phyloP scores from a whole-genome alignment of 495 filamentous ascomycete species.

The Aspergillus steynii region DNA sequence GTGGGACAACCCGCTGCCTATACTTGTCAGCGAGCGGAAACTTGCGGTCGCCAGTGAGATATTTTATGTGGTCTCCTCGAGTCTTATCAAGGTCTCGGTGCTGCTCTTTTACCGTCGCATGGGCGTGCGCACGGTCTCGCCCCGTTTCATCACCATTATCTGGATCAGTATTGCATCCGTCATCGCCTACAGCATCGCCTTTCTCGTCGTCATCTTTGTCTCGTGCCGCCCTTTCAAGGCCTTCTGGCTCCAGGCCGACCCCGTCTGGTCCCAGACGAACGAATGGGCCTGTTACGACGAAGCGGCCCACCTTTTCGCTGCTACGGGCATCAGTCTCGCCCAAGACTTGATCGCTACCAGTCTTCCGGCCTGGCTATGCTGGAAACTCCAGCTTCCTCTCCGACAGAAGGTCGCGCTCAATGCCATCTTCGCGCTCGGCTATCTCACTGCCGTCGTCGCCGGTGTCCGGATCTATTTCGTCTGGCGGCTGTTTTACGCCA shows the following conservation, averaged over 20 bases:
- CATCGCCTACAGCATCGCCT: conserved; percentile 10
- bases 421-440: conserved; percentile 7
- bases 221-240: conserved; percentile 11
- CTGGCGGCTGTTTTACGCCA: conserved; percentile 4
- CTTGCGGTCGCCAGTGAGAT: conserved; percentile 11
- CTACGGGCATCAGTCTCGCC: conserved; percentile 6
- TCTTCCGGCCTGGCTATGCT: conserved; percentile 9
- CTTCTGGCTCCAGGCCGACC: conserved; percentile 12
- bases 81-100: conserved; percentile 7
- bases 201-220: conserved; percentile 9
- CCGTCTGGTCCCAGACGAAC: conserved; percentile 6
- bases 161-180: conserved; percentile 14
- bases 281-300: conserved; percentile 9
- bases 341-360: conserved; percentile 12
- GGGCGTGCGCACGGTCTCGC: conserved; percentile 9
- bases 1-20: conserved; percentile 10
- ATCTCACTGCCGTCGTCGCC: conserved; percentile 8
- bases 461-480: conserved; percentile 10
- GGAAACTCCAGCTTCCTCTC: conserved; percentile 6
- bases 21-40: conserved; percentile 12
- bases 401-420: conserved; percentile 10
- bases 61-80: conserved; percentile 7
- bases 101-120: conserved; percentile 17
- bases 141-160: conserved; percentile 7
- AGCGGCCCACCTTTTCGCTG: conserved; percentile 11